These are phyloP conservation scores for Phialocephala subalpina DNA, from an alignment of 2,329 filamentous ascomycete genomes.

Conservation along the genomic window DNA sequence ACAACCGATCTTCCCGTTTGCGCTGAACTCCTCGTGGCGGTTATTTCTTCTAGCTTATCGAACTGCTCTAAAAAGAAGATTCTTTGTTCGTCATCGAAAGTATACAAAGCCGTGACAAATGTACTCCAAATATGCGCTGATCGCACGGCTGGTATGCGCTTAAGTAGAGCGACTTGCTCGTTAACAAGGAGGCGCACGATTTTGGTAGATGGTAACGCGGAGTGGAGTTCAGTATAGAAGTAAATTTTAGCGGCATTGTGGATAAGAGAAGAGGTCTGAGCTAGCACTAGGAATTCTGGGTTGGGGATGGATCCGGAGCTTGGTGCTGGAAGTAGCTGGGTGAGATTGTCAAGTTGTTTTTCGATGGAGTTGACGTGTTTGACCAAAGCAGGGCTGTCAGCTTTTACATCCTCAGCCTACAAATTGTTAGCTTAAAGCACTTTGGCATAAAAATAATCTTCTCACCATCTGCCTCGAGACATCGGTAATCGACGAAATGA, in stretches of 20 bases:
- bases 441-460: not conserved
- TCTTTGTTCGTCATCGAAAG: conserved; percentile 24
- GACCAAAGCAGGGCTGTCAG: not conserved
- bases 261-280: conserved; percentile 21
- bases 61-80: conserved; percentile 31
- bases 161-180: conserved; percentile 23
- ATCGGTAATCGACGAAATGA: conserved; percentile 29
- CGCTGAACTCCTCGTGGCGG: conserved; percentile 23
- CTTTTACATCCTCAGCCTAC: not conserved
- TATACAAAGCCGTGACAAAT: conserved; percentile 30
- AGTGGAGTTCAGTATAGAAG: conserved; percentile 28
- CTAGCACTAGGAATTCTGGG: conserved; percentile 15
- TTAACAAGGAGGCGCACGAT: conserved; percentile 17
- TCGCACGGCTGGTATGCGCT: conserved; percentile 10
- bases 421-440: not conserved
- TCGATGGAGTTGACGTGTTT: conserved; percentile 14
- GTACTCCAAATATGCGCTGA: conserved; percentile 31
- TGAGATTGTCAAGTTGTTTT: conserved; percentile 21
- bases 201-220: conserved; percentile 20
- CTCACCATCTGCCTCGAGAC: conserved; percentile 20
- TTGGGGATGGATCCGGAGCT: not conserved
- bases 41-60: conserved; percentile 20
- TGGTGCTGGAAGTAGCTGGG: conserved; percentile 20
- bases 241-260: conserved; percentile 28
- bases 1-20: conserved; percentile 22